phyloP scores from a whole-genome alignment of 2,329 filamentous ascomycete genomes.

The Geosmithia morbida region DNA sequence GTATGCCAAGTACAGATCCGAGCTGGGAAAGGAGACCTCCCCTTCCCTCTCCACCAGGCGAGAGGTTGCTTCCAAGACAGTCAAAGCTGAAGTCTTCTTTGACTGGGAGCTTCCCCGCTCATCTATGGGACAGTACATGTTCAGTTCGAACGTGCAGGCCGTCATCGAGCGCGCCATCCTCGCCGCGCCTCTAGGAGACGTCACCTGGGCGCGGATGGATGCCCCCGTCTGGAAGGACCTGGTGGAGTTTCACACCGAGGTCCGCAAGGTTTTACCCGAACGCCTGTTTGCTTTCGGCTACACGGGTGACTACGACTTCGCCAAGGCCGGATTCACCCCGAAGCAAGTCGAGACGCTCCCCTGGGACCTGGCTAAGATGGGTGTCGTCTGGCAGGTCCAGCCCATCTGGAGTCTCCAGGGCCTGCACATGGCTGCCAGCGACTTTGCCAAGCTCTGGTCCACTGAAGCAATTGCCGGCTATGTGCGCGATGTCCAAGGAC shows the following conservation, averaged over 20 bases:
- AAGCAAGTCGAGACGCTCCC: slow-evolving; percentile 15
- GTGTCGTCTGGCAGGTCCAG: slow-evolving; percentile 24
- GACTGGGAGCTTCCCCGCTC: slow-evolving; percentile 21
- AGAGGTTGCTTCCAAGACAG: slow-evolving; percentile 8
- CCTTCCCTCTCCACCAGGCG: slow-evolving; percentile 4
- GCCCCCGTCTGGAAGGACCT: slow-evolving; percentile 19
- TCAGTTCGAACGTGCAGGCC: slow-evolving; percentile 13
- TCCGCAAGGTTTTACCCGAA: slow-evolving; percentile 18
- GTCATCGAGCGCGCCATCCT: slow-evolving; percentile 16
- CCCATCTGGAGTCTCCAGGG: slow-evolving; percentile 22
- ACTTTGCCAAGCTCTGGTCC: slow-evolving; percentile 17
- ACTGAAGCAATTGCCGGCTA: slow-evolving; percentile 21
- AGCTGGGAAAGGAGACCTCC: slow-evolving; percentile 3
- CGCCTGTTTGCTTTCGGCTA: slow-evolving; percentile 23
- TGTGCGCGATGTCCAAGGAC: slow-evolving; percentile 7
- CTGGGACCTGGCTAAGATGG: slow-evolving; percentile 18
- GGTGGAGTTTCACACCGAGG: slow-evolving; percentile 17
- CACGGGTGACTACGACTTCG: slow-evolving; percentile 19
- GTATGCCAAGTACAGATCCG: slow-evolving; percentile 10
- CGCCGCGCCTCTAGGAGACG: slow-evolving; percentile 19
- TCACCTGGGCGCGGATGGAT: slow-evolving; percentile 20
- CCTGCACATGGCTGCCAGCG: slow-evolving; percentile 16
- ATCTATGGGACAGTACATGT: slow-evolving; percentile 18
- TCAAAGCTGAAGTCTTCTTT: slow-evolving; percentile 12
- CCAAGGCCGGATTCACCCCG: slow-evolving; percentile 16